Percentiles rank a stretch among this genome's conserved stretches.
Conservation (phyloP, 176 grass and related monocot genomes). For the Eleusine indica region DNA sequence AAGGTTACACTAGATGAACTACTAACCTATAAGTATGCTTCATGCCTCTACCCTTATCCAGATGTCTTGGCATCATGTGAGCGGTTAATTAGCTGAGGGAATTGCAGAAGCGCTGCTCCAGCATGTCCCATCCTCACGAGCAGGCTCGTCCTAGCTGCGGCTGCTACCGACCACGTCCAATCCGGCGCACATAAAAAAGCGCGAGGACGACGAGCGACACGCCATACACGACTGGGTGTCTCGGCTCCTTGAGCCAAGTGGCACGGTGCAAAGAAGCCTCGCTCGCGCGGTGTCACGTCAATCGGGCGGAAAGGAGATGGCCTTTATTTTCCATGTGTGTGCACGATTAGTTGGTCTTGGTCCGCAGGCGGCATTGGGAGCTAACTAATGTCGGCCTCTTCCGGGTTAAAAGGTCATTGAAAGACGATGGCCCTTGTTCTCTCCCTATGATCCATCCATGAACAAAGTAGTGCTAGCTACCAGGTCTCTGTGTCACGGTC, state of each 20-base stretch:
- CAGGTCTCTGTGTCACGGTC: no score
- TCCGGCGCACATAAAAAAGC: constrained; percentile 39
- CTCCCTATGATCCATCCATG: no score
- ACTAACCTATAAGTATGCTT: no score
- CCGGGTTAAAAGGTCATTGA: neutral
- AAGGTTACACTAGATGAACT: no score
- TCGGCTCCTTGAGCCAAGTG: constrained; percentile 55
- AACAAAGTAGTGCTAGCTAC: no score
- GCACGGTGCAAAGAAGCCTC: constrained; percentile 46
- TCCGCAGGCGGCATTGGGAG: neutral
- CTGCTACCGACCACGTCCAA: constrained; percentile 15
- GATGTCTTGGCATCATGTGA: no score
- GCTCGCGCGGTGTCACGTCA: neutral
- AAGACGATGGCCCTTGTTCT: neutral
- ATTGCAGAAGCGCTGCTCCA: no score
- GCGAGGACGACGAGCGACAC: neutral
- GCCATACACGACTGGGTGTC: neutral
- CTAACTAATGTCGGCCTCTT: constrained; percentile 14
- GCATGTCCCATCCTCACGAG: no score
- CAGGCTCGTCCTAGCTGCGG: neutral
- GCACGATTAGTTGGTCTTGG: neutral
- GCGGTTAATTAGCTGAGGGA: neutral
- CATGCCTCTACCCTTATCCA: no score
- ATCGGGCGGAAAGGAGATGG: neutral
- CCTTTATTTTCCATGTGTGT: neutral